These are phyloP conservation scores for Laburnicola sp. DNA, from an alignment of 2,329 filamentous ascomycete genomes.

Conservation along the genomic window DNA sequence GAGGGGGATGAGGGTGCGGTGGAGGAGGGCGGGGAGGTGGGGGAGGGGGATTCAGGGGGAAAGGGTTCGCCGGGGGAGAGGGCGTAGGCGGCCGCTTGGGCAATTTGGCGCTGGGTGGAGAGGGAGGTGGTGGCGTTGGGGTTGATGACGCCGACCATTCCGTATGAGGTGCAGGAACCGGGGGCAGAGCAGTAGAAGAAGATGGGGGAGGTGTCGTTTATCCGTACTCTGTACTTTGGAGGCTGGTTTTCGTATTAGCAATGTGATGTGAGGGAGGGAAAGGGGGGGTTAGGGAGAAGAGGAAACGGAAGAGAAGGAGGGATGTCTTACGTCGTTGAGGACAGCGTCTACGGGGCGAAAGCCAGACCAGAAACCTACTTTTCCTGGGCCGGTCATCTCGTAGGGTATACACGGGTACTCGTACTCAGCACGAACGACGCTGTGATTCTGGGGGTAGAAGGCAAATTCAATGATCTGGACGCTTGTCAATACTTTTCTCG, in stretches of 20 bases:
- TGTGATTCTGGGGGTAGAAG: constrained; percentile 50
- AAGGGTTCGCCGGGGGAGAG: constrained; percentile 42
- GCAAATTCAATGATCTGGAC: constrained; percentile 43
- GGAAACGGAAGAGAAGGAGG: not conserved
- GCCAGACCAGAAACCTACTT: constrained; percentile 36
- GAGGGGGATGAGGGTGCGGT: constrained; percentile 2
- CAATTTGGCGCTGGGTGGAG: constrained; percentile 27
- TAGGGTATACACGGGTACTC: constrained; percentile 47
- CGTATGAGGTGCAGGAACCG: constrained; percentile 64
- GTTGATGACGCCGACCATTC: constrained; percentile 79
- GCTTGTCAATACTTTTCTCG: not conserved
- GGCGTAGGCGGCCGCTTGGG: constrained; percentile 31
- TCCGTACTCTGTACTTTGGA: constrained; percentile 29
- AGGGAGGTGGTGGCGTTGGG: constrained; percentile 45
- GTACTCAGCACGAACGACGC: constrained; percentile 48
- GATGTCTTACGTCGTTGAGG: constrained; percentile 21
- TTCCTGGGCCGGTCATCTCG: constrained; percentile 33
- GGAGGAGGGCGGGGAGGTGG: constrained; percentile 11
- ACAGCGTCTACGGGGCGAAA: constrained; percentile 34
- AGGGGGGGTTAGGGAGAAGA: not conserved
- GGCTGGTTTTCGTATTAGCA: constrained; percentile 17
- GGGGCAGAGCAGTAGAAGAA: constrained; percentile 57
- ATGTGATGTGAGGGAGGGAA: too few relatives aligned
- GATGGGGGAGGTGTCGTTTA: constrained; percentile 41
- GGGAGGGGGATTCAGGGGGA: constrained; percentile 26